Evolutionary conservation across 352 stramenopile genomes (phyloP), one percentile per base, ranked within the genome.

Genomic region (Globisporangium heterothallicum): DNA sequence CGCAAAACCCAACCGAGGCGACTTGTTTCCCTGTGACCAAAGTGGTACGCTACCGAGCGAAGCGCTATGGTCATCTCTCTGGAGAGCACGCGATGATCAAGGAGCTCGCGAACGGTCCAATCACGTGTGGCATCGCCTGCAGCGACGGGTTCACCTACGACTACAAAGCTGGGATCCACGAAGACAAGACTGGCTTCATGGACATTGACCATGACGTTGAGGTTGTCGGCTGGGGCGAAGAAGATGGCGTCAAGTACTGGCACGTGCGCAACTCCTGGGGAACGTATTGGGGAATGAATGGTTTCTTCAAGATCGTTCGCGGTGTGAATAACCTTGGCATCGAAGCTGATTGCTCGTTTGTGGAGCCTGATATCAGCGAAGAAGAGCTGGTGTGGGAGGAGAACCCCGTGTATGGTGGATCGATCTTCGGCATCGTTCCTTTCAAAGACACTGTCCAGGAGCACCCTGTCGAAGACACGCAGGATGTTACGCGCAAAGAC

Each of bases 231-330:
- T 99, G 94, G 94, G 96, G 96, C 49, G 80, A 88, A 43, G 78
- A 88, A 34, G 70, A 96, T 49, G 74, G 88, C 56, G 64, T 92
- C 57, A 94, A 96, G 72, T 99, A 97, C 73, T 99, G 96, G 96
- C 94, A 98, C 70, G 76, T 97, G 29, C 91, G 96, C 53, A 98
- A 99, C 85, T 88, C 88, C 59, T 82, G 97, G 92, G 95, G 95
- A 34, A 91, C 72, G 12, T 91, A 89, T 60, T 98, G 94, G 94
- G 95, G 95, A 26, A 96, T 98, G 82, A 96, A 97, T 53, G 96
- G 95, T 30, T 99, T 95, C 62, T 97, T 98, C 70, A 89, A 96
- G 60, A 91, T 99, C 57, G 72, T 94, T 26, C 79, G 86, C 13
- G 93, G 93, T 25, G 86, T 78, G 21, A 97, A 98, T 86, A 95